Evolutionary conservation across 371 early-diverging fungal genomes (phyloP).

Genomic region (Capniomyces stellatus): DNA sequence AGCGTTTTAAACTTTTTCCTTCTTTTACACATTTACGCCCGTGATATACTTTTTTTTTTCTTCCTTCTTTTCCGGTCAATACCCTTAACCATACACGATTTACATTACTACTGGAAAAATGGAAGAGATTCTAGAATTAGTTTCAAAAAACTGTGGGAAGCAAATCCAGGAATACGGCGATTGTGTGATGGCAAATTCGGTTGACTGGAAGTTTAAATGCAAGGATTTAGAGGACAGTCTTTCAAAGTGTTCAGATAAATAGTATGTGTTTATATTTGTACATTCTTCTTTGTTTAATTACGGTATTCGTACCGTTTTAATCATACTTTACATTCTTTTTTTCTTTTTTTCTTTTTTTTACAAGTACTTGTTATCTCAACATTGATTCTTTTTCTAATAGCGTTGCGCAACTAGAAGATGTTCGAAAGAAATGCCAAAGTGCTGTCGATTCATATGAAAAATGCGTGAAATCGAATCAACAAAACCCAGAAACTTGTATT

Average conservation of each 20-base stretch:
- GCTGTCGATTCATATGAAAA: background rate
- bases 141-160: background rate
- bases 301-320: background rate
- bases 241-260: background rate
- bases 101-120: background rate
- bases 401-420: background rate
- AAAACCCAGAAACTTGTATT: conserved; percentile 3
- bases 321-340: too few species aligned
- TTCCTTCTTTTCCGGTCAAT: background rate
- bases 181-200: background rate
- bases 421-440: background rate
- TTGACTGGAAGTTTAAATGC: conserved; percentile 1
- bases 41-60: background rate
- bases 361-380: too few species aligned
- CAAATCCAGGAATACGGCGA: background rate
- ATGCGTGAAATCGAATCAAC: conserved; percentile 1
- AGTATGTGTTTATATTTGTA: background rate
- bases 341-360: too few species aligned
- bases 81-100: background rate
- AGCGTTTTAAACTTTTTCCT: background rate
- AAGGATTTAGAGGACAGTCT: background rate
- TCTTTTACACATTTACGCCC: background rate
- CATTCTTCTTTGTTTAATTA: background rate
- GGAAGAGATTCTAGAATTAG: conserved; percentile 2
- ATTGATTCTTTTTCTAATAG: background rate